Conservation (phyloP, 805 yeast species). For the Ogataea dorogensis region DNA sequence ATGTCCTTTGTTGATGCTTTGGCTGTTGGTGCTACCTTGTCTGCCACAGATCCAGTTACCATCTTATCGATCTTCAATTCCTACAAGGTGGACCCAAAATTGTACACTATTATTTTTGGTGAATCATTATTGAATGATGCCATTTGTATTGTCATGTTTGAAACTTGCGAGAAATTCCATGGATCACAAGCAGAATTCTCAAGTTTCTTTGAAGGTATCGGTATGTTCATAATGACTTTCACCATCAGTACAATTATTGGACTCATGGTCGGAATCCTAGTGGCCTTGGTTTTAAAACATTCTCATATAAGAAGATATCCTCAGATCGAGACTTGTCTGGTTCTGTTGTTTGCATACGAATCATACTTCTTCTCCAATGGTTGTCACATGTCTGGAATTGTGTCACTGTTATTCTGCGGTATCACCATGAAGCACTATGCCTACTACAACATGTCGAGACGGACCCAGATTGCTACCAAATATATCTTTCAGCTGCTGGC, state of each 20-base stretch:
- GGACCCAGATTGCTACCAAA: conserved; percentile 95
- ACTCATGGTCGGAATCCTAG: conserved; percentile 78
- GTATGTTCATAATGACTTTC: conserved; percentile 89
- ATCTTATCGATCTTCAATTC: conserved; percentile 94
- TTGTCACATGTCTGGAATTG: conserved; percentile 99
- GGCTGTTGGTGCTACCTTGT: conserved; percentile 95
- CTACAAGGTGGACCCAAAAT: conserved; percentile 95
- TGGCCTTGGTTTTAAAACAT: conserved; percentile 87
- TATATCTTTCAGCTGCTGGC: conserved; percentile 93
- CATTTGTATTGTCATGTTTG: conserved; percentile 97
- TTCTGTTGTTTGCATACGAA: conserved; percentile 86
- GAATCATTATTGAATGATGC: conserved; percentile 96
- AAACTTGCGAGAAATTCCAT: conserved; percentile 94
- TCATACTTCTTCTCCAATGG: conserved; percentile 98
- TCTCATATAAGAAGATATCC: conserved; percentile 92
- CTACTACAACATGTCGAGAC: conserved; percentile 93
- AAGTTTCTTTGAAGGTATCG: conserved; percentile 89
- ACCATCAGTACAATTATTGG: conserved; percentile 91
- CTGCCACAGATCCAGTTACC: conserved; percentile 98
- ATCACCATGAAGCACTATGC: conserved; percentile 97
- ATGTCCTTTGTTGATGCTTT: conserved; percentile 96
- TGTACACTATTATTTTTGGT: conserved; percentile 95
- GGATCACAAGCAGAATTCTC: conserved; percentile 75
- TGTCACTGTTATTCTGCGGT: conserved; percentile 91
- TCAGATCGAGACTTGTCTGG: conserved; percentile 94